Percentiles rank a stretch among this genome's conserved stretches.
Conservation (phyloP, 805 yeast species). For the Suhomyces emberorum region DNA sequence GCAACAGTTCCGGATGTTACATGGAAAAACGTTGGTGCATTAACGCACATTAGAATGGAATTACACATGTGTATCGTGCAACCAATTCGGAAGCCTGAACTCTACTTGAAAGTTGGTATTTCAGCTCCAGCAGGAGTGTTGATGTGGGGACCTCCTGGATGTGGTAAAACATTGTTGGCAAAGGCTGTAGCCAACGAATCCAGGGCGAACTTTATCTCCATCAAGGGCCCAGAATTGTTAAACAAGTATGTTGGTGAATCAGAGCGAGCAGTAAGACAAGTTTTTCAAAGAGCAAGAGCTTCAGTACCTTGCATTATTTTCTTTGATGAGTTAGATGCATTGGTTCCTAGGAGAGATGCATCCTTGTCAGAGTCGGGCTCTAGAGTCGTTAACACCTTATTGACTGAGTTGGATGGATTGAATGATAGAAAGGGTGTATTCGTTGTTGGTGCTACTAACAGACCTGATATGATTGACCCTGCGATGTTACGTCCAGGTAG, state of each 20-base stretch:
- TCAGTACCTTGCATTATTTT: constrained; percentile 92
- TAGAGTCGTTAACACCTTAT: constrained; percentile 88
- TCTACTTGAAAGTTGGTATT: constrained; percentile 87
- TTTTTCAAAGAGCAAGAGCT: constrained; percentile 87
- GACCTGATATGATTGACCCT: constrained; percentile 98
- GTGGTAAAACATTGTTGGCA: constrained; percentile 94
- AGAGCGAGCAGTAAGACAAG: constrained; percentile 90
- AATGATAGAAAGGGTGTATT: constrained; percentile 90
- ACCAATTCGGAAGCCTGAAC: constrained; percentile 89
- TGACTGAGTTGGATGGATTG: constrained; percentile 93
- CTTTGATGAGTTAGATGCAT: constrained; percentile 93
- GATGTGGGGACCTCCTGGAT: constrained; percentile 99
- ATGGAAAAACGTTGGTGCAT: constrained; percentile 94
- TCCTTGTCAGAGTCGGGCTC: constrained; percentile 85
- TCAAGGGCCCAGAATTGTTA: constrained; percentile 91
- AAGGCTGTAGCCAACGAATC: constrained; percentile 98
- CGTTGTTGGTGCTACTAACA: constrained; percentile 93
- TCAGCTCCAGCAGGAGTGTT: constrained; percentile 96
- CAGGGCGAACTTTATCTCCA: constrained; percentile 91
- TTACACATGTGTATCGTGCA: constrained; percentile 96
- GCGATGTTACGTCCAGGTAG: constrained; percentile 98
- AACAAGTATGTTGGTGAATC: constrained; percentile 97
- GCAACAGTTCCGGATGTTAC: constrained; percentile 98
- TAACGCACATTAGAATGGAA: constrained; percentile 76
- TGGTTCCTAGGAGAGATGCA: constrained; percentile 91